Evolutionary conservation across 2,329 filamentous ascomycete genomes (phyloP), one percentile per base, ranked within the genome.

Genomic region (Conoideocrella luteorostrata): DNA sequence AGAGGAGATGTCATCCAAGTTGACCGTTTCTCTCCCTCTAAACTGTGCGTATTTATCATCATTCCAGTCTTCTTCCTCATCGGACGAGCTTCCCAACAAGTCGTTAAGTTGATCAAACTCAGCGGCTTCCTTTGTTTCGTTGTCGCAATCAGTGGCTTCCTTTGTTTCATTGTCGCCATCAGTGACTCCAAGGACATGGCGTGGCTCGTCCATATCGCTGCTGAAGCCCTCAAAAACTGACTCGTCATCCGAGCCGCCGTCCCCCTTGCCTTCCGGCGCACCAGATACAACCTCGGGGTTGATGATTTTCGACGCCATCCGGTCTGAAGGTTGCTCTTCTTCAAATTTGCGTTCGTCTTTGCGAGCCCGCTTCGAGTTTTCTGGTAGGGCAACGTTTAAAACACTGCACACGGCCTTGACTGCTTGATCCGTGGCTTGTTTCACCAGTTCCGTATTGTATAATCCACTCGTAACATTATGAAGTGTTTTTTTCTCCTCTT

Each of bases 401-500:
- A 65, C 60, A 36, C 64, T 58, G 55, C 76, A 80, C 3, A 77
- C 67, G 22, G 63, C 68, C 44, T 63, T 61, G 12, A 78, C 51
- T 1, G 74, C 75, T 52, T 69, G 66, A 21, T 72, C 67, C 9
- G 76, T 60, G 3, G 68, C 67, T 39, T 71, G 65, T 50, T 69
- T 71, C 42, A 79, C 75, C 23, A 70, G 65, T 5, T 67, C 67
- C 41, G 69, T 64, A 46, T 75, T 78, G 56, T 72, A 79, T 3
- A 81, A 61, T 7, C 68, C 69, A 47, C 77, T 80, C 21, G 77
- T 80, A 41, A 81, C 76, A 55, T 80, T 80, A 53, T 80, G 77
- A 21, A 79, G 60, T 3, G 72, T 68, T 1, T 58, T 51, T 41
- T 62, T 65, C 52, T 79, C 73, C 41, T 78, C 75, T 34, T 74